Evolutionary conservation across 2,329 filamentous ascomycete species (phyloP), one percentile per base, ranked within the genome.

Genomic region (Lanzia echinophila): DNA sequence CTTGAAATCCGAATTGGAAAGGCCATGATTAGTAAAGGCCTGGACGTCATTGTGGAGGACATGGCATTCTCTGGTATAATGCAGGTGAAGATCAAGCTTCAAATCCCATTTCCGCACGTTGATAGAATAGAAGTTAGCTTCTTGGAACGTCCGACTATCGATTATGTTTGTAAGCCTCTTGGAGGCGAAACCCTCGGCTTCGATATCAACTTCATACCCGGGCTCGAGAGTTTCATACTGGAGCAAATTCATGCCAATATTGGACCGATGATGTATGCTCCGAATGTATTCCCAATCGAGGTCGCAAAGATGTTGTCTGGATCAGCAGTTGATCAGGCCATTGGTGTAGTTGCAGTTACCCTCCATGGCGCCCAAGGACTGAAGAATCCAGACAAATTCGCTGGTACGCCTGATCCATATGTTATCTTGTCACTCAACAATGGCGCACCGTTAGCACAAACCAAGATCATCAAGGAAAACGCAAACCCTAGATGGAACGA

Each of bases 181-280:
- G 94, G 94, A 63, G 95, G 95, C 57, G 94, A 99, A 57, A 91
- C 81, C 2, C 89, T 99, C 60, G 94, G 94, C 38, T 96, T 99
- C 68, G 94, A 99, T 67, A 97, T 99, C 78, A 97, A 96, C 74
- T 96, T 99, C 72, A 95, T 99, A 62, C 94, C 94, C 17, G 92
- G 92, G 62, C 79, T 99, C 22, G 91, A 97, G 70, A 81, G 71
- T 54, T 99, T 99, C 71, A 99, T 99, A 64, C 84, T 88, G 68
- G 94, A 99, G 64, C 90, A 95, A 73, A 95, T 99, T 50, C 95
- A 99, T 70, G 88, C 87, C 59, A 96, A 92, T 66, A 74, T 99
- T 47, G 87, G 83, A 2, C 95, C 94, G 0, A 97, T 99, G 87
- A 96, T 99, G 90, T 99, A 99, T 68, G 86, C 84, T 36, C 94